These are phyloP conservation scores for Neurospora hispaniola DNA, from an alignment of 495 filamentous ascomycete genomes.

Conservation along the genomic window DNA sequence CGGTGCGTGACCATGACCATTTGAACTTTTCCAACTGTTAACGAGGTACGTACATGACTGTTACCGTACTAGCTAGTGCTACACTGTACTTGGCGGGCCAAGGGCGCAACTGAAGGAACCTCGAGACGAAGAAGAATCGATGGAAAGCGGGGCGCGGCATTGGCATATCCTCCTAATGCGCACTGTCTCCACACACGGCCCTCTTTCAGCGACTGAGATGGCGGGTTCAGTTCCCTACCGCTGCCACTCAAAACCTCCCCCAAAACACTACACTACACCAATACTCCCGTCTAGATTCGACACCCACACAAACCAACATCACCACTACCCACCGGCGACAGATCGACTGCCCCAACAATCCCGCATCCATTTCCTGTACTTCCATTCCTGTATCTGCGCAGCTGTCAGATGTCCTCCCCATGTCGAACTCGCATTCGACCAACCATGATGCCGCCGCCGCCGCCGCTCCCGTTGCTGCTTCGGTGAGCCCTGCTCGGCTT, in stretches of 20 bases:
- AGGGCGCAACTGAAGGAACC: neutral
- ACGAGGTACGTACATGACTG: neutral
- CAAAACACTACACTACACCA: neutral
- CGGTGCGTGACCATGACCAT: neutral
- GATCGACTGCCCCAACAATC: neutral
- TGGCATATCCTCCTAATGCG: neutral
- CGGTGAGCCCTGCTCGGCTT: slow-evolving; percentile 31
- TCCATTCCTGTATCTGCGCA: neutral
- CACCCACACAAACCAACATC: neutral
- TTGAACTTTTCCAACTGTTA: neutral
- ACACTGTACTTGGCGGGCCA: neutral
- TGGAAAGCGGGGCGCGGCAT: neutral
- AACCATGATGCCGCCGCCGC: slow-evolving; percentile 42
- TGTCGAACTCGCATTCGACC: slow-evolving; percentile 34
- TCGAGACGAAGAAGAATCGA: neutral
- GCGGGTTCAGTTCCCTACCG: neutral
- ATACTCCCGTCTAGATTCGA: too few relatives aligned
- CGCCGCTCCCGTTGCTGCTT: slow-evolving; percentile 28
- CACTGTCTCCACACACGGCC: neutral
- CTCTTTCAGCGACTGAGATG: neutral
- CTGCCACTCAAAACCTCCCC: neutral
- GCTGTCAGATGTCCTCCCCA: slow-evolving; percentile 40
- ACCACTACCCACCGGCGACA: neutral
- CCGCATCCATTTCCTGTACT: neutral
- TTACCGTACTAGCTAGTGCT: neutral